phyloP scores from a whole-genome alignment of 78 protist genomes.

The Dictyostelium purpureum region DNA sequence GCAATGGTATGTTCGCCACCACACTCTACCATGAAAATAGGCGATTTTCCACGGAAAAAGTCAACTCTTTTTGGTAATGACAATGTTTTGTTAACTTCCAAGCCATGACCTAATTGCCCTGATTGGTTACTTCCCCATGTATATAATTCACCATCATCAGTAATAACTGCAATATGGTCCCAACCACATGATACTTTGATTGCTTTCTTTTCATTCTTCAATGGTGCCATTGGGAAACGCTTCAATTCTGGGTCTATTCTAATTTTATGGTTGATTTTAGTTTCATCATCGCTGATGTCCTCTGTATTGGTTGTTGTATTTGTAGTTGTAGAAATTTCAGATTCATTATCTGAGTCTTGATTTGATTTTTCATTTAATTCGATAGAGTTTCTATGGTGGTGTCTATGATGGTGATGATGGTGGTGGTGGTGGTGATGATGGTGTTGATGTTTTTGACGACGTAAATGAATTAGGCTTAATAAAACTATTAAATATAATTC shows the following conservation, averaged over 20 bases:
- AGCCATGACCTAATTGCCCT: slow-evolving; percentile 76
- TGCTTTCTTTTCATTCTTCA: slow-evolving; percentile 50
- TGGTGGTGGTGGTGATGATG: neutral
- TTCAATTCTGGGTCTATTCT: slow-evolving; percentile 49
- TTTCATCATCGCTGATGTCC: neutral
- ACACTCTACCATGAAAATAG: slow-evolving; percentile 33
- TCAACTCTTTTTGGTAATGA: slow-evolving; percentile 48
- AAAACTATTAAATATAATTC: slow-evolving; percentile 40
- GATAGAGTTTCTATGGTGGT: neutral
- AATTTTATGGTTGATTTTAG: neutral
- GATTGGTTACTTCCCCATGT: slow-evolving; percentile 68
- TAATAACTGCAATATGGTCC: slow-evolving; percentile 54
- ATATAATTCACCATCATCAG: slow-evolving; percentile 49
- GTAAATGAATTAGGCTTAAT: slow-evolving; percentile 14
- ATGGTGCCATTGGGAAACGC: slow-evolving; percentile 18
- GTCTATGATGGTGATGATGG: neutral
- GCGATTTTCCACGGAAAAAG: slow-evolving; percentile 23
- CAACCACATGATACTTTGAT: slow-evolving; percentile 63
- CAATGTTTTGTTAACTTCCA: slow-evolving; percentile 36
- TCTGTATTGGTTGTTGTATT: neutral
- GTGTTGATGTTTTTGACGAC: slow-evolving; percentile 7
- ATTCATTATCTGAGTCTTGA: neutral
- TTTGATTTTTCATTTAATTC: neutral
- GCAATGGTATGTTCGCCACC: slow-evolving; percentile 75
- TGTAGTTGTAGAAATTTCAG: neutral